Base-by-base conservation (phyloP, 2,329 filamentous ascomycete species). In the Colletotrichum sp. region DNA sequence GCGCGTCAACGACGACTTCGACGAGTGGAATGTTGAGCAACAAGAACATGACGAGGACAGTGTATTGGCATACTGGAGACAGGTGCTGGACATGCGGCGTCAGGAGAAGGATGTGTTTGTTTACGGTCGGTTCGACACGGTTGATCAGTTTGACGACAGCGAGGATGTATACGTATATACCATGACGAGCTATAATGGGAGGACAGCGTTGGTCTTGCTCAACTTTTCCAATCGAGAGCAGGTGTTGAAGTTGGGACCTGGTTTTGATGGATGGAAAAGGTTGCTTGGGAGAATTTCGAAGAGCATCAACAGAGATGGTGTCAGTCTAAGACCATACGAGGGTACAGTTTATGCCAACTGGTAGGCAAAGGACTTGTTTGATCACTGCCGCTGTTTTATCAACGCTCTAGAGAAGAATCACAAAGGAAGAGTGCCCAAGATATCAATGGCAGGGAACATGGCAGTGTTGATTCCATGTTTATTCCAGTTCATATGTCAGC, bases 1-100 rank as follows among this genome's bases (percentile, higher is more conserved):
- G 80, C 69, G 76, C 0, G 69, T 80, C 4, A 81, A 83, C 18
- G 78, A 82, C 3, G 78, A 82, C 16, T 81, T 44, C 44, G 10
- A n/a, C 15, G 66, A 69, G 13, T 59, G 66, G 71, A 82, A 82
- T 7, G 79, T 80, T 21, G 65, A 59, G 0, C 5, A 64, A 0
- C 80, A 81, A 32, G 73, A 76, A 18, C 44, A 66, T 0, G 77
- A 81, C 1, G 1, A 24, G 0, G 60, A 76, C 3, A 81, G 80
- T 15, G 78, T 81, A 1, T 64, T 82, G 1, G 66, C 60, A 0
- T 80, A 78, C 13, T 82, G 79, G 78, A 76, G 76, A 8, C 2
- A 73, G 8, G 62, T 79, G 1, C 49, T 82, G 10, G 60, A 63
- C 3, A 12, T 82, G 0, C 57, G 81, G 3, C 36, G 72, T 16